Percentiles rank a stretch among this genome's conserved stretches.
These are phyloP conservation scores for Pseudomonodictys pantanalensis DNA, from an alignment of 495 filamentous ascomycete genomes.

Conservation along the genomic window DNA sequence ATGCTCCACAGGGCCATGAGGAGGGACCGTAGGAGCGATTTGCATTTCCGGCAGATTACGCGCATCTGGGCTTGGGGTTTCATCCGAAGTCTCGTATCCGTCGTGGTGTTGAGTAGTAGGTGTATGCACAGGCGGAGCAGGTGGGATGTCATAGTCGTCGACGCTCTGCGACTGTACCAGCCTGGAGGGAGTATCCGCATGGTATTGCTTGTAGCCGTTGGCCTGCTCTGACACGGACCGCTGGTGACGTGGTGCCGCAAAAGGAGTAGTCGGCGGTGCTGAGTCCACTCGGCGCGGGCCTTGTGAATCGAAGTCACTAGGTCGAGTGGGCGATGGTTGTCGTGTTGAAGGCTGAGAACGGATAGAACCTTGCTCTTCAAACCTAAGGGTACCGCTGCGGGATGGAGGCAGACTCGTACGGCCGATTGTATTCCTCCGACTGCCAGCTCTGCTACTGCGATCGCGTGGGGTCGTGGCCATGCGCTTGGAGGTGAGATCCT, in stretches of 20 bases:
- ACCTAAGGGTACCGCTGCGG: conserved; percentile 22
- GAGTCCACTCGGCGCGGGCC: conserved; percentile 43
- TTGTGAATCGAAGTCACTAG: conserved; percentile 37
- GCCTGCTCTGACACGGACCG: conserved; percentile 55
- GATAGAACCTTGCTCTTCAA: conserved; percentile 62
- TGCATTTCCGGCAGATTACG: conserved; percentile 24
- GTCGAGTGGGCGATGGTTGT: conserved; percentile 33
- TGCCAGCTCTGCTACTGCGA: conserved; percentile 51
- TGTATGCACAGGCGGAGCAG: conserved; percentile 47
- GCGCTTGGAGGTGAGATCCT: conserved; percentile 81
- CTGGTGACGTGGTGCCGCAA: conserved; percentile 50
- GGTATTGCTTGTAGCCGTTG: conserved; percentile 48
- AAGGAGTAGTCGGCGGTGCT: conserved; percentile 39
- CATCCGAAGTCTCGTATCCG: conserved; percentile 20
- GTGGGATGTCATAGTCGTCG: conserved; percentile 39
- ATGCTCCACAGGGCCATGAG: conserved; percentile 67
- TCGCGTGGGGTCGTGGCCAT: conserved; percentile 51
- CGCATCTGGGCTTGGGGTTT: conserved; percentile 21
- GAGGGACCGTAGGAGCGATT: conserved; percentile 39
- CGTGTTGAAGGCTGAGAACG: conserved; percentile 50
- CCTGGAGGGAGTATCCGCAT: conserved; percentile 45
- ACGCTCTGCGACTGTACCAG: conserved; percentile 43
- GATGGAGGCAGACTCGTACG: conserved; percentile 61
- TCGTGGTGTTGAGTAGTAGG: conserved; percentile 8
- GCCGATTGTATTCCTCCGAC: conserved; percentile 60